Percentiles rank a stretch among this genome's conserved stretches.
Conservation (phyloP, 495 filamentous ascomycete genomes). For the Emericellopsis terricola region DNA sequence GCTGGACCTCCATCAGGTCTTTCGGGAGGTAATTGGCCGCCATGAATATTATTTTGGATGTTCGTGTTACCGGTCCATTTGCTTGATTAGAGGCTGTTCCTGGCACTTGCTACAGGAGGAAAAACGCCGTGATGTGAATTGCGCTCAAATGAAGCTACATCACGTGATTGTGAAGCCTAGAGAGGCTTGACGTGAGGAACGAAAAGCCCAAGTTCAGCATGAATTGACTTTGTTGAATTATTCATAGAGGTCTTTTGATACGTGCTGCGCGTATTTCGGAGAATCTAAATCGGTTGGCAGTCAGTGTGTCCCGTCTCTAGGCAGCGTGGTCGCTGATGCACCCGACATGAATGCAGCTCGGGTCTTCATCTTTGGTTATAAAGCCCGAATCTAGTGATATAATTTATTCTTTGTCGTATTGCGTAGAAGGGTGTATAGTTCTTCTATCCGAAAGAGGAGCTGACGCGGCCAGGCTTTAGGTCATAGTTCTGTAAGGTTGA, state of each 20-base stretch:
- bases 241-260: too few relatives aligned
- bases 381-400: not conserved
- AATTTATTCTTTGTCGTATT: not conserved
- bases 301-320: too few relatives aligned
- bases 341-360: too few relatives aligned
- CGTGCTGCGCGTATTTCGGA: too few relatives aligned
- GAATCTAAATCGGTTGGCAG: too few relatives aligned
- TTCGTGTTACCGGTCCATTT: not conserved
- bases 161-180: not conserved
- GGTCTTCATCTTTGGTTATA: too few relatives aligned
- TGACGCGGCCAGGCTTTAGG: not conserved
- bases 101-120: not conserved
- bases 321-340: too few relatives aligned
- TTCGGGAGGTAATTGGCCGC: not conserved
- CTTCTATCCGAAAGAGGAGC: not conserved
- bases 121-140: not conserved
- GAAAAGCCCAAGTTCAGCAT: too few relatives aligned
- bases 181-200: too few relatives aligned
- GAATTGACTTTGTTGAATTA: too few relatives aligned
- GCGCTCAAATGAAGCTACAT: not conserved
- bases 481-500: not conserved
- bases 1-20: conserved; percentile 10
- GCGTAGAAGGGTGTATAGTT: not conserved
- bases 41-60: not conserved
- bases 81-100: not conserved